A percentile compares a stretch with the other conserved stretches of the same genome.
phyloP scores from a whole-genome alignment of 805 yeast genomes.

The Peterozyma xylosa region DNA sequence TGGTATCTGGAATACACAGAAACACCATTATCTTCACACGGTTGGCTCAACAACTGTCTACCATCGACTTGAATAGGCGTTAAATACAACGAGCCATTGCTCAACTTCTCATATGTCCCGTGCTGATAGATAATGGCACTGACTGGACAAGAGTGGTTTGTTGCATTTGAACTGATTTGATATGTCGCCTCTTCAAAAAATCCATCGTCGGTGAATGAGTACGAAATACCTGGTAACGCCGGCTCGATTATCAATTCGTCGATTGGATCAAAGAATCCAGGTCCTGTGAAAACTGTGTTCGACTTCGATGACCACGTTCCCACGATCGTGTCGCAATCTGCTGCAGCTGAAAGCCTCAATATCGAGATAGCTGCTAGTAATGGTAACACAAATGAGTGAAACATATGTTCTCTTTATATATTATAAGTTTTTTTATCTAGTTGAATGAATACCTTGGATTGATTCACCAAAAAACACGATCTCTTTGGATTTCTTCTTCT shows the following conservation, averaged over 20 bases:
- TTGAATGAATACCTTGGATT: too few relatives aligned
- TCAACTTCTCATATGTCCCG: slow-evolving; percentile 60
- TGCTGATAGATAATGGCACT: slow-evolving; percentile 86
- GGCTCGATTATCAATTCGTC: slow-evolving; percentile 95
- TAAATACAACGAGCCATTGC: slow-evolving; percentile 62
- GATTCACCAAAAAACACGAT: too few relatives aligned
- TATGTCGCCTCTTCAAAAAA: slow-evolving; percentile 85
- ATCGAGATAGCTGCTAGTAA: not conserved
- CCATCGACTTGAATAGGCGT: slow-evolving; percentile 85
- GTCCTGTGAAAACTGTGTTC: slow-evolving; percentile 93
- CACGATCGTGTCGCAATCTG: slow-evolving; percentile 30
- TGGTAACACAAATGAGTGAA: not conserved
- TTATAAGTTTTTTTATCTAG: too few relatives aligned
- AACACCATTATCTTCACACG: slow-evolving; percentile 59
- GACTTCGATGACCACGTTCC: slow-evolving; percentile 98
- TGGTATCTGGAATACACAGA: slow-evolving; percentile 67
- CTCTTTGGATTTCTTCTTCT: too few relatives aligned
- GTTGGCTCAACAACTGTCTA: slow-evolving; percentile 81
- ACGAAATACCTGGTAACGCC: slow-evolving; percentile 88
- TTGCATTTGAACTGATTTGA: slow-evolving; percentile 63
- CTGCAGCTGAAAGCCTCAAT: not conserved
- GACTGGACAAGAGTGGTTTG: slow-evolving; percentile 72
- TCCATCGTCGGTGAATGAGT: slow-evolving; percentile 91
- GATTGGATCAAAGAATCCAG: slow-evolving; percentile 92
- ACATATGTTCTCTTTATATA: too few relatives aligned